These are phyloP conservation scores for Globisporangium lucens DNA, from an alignment of 352 stramenopile genomes.

Conservation along the genomic window DNA sequence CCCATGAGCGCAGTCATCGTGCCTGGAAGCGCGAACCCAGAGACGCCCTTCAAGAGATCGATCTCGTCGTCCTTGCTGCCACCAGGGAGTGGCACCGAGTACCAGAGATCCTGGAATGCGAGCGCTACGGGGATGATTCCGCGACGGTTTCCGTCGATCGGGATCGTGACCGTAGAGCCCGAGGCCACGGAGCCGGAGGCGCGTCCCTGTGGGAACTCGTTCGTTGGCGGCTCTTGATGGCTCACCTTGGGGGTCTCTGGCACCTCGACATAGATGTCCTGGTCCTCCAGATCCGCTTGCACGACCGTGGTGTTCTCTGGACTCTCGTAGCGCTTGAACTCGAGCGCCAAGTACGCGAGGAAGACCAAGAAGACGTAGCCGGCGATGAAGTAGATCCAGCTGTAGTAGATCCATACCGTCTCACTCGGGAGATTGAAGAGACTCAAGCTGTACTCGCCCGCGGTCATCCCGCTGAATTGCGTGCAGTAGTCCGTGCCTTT, in stretches of 20 bases:
- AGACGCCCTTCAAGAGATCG: constrained; percentile 81
- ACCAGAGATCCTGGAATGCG: constrained; percentile 54
- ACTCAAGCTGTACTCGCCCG: constrained; percentile 47
- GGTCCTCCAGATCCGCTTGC: constrained; percentile 26
- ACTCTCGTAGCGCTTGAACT: constrained; percentile 53
- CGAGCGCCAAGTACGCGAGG: constrained; percentile 34
- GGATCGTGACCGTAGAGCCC: constrained; percentile 16
- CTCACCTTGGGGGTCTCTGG: constrained; percentile 12
- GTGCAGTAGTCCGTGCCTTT: constrained; percentile 52
- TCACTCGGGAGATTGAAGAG: constrained; percentile 52
- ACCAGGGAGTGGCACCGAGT: constrained; percentile 48
- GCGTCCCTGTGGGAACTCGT: constrained; percentile 4
- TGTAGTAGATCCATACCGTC: constrained; percentile 50
- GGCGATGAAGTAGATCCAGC: constrained; percentile 48
- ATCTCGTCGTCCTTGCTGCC: constrained; percentile 40
- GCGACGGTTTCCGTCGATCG: constrained; percentile 7
- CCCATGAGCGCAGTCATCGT: constrained; percentile 77
- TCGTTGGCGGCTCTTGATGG: not conserved
- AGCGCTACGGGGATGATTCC: constrained; percentile 37
- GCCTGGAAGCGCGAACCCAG: constrained; percentile 52
- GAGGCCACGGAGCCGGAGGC: constrained; percentile 4
- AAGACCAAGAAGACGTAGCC: constrained; percentile 48
- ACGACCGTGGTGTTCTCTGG: constrained; percentile 44
- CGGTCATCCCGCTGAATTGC: constrained; percentile 24
- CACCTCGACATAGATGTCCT: constrained; percentile 10